Conservation (phyloP, 306 rosid species). For the Mimosa bimucronata region DNA sequence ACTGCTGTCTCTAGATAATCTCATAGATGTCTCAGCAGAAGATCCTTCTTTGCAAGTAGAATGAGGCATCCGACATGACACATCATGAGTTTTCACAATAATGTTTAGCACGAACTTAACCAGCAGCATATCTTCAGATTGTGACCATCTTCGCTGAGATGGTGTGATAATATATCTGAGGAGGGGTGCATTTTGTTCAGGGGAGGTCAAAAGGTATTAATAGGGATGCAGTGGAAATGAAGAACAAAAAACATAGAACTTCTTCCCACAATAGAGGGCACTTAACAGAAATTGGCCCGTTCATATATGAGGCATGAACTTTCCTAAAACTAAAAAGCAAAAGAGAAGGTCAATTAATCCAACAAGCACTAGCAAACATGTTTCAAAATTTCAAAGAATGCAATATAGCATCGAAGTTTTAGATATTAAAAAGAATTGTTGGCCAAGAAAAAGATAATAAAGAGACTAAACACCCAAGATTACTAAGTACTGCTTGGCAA, state of each 20-base stretch:
- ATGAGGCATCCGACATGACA: conserved; percentile 41
- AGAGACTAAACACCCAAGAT: conserved; percentile 3
- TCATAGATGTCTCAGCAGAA: conserved; percentile 43
- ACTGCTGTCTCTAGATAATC: conserved; percentile 45
- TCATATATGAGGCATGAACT: not conserved
- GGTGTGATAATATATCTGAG: conserved; percentile 56
- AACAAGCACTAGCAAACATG: conserved; percentile 1
- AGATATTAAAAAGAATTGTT: not conserved
- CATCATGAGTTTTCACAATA: conserved; percentile 56
- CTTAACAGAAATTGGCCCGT: conserved; percentile 6
- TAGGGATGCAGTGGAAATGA: not conserved
- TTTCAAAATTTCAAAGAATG: not conserved
- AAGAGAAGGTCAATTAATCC: not conserved
- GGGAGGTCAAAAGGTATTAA: conserved; percentile 18
- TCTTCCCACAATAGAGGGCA: conserved; percentile 6
- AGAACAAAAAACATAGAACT: conserved; percentile 7
- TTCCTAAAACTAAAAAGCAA: conserved; percentile 1
- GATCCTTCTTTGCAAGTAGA: conserved; percentile 44
- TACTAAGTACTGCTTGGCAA: not conserved
- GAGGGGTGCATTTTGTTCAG: conserved; percentile 29
- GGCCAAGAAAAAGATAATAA: not conserved
- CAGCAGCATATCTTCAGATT: conserved; percentile 59
- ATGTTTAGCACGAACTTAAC: conserved; percentile 73
- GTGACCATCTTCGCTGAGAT: conserved; percentile 54
- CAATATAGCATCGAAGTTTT: conserved; percentile 6